A percentile compares a stretch with the other conserved stretches of the same genome.
These are phyloP conservation scores for Elasticomyces elasticus DNA, from an alignment of 495 filamentous ascomycete species.

Conservation along the genomic window DNA sequence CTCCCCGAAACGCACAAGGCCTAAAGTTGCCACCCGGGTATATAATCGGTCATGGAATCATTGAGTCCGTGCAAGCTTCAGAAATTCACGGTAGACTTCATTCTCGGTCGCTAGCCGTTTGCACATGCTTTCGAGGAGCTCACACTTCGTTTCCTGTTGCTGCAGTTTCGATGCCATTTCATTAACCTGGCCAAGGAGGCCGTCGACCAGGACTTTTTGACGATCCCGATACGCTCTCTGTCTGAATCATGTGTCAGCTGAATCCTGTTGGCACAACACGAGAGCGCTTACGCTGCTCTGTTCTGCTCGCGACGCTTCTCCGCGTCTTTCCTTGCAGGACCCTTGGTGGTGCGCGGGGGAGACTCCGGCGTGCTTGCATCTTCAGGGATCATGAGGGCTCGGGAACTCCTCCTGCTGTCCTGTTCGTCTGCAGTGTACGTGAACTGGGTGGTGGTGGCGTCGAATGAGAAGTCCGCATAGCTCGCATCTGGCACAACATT, in stretches of 20 bases:
- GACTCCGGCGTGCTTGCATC: neutral
- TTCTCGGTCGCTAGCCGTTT: neutral
- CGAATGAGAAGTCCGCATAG: too few species aligned
- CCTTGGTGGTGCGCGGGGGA: neutral
- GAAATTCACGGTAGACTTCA: neutral
- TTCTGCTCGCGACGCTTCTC: neutral
- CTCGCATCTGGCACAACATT: too few species aligned
- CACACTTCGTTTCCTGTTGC: neutral
- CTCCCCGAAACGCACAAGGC: too few species aligned
- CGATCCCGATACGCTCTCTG: neutral
- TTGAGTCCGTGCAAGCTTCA: too few species aligned
- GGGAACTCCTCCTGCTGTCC: too few species aligned
- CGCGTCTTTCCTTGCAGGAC: neutral
- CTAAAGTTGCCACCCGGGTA: too few species aligned
- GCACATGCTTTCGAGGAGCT: neutral
- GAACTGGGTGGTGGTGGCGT: too few species aligned
- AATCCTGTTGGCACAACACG: too few species aligned
- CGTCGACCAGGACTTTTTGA: neutral
- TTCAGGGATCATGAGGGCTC: neutral
- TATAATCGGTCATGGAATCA: too few species aligned
- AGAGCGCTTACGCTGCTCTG: neutral
- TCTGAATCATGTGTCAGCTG: too few species aligned
- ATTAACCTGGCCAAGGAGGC: neutral
- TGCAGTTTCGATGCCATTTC: neutral
- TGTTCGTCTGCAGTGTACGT: too few species aligned